These are phyloP conservation scores for Fusarium lateritium DNA, from an alignment of 2,329 filamentous ascomycete species.

Conservation along the genomic window DNA sequence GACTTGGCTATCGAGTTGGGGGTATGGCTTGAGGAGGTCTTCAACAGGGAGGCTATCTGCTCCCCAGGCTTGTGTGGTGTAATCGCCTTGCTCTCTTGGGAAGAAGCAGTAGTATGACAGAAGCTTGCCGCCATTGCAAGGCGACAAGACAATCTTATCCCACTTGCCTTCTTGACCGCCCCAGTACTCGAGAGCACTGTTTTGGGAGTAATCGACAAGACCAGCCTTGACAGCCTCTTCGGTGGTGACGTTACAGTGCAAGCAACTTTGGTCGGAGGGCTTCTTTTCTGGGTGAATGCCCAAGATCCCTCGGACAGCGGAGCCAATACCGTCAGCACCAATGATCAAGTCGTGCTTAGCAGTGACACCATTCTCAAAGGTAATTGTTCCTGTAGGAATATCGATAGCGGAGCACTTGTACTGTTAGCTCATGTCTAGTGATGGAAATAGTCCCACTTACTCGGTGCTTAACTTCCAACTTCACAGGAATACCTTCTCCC, in stretches of 20 bases:
- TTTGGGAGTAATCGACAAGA: slow-evolving; percentile 72
- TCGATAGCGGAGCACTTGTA: slow-evolving; percentile 66
- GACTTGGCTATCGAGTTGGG: slow-evolving; percentile 71
- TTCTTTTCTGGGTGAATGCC: slow-evolving; percentile 73
- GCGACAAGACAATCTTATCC: slow-evolving; percentile 80
- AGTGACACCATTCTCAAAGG: slow-evolving; percentile 66
- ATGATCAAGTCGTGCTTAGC: slow-evolving; percentile 72
- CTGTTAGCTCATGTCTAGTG: neutral
- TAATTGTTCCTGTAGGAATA: slow-evolving; percentile 63
- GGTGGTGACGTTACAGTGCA: slow-evolving; percentile 75
- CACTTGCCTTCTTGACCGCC: slow-evolving; percentile 74
- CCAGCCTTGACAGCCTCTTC: slow-evolving; percentile 72
- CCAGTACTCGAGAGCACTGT: slow-evolving; percentile 78
- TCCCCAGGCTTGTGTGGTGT: slow-evolving; percentile 72
- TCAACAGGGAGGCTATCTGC: slow-evolving; percentile 66
- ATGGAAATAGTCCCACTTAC: slow-evolving; percentile 49
- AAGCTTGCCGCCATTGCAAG: slow-evolving; percentile 75
- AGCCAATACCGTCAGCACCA: slow-evolving; percentile 78
- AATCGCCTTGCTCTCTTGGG: slow-evolving; percentile 64
- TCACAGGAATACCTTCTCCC: slow-evolving; percentile 68
- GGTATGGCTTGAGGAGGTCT: slow-evolving; percentile 73
- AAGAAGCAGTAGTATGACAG: slow-evolving; percentile 82
- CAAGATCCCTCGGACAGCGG: slow-evolving; percentile 72
- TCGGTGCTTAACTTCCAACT: slow-evolving; percentile 70
- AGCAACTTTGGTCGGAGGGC: slow-evolving; percentile 72